Percentiles rank a stretch among this genome's conserved stretches.
These are phyloP conservation scores for Mycogone perniciosa DNA, from an alignment of 2,329 filamentous ascomycete species.

Conservation along the genomic window DNA sequence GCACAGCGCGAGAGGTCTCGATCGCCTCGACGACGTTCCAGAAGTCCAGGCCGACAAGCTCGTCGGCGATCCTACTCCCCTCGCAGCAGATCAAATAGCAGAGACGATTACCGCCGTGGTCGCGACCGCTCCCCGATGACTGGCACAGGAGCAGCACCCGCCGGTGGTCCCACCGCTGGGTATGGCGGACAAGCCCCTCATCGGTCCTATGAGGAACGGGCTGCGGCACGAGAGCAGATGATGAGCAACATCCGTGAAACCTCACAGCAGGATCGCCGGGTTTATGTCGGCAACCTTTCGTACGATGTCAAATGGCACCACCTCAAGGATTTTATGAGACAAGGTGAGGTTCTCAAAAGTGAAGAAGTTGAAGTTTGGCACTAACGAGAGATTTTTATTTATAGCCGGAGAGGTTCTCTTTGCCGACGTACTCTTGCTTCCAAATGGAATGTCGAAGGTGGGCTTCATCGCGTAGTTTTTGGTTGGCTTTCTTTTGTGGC, in stretches of 20 bases:
- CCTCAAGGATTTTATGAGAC: conserved; percentile 99
- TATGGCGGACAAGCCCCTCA: conserved; percentile 56
- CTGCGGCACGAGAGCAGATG: conserved; percentile 84
- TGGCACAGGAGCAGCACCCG: conserved; percentile 59
- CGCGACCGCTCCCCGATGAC: conserved; percentile 82
- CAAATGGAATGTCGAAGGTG: conserved; percentile 99
- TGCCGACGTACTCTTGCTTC: conserved; percentile 98
- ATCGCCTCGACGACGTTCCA: conserved; percentile 74
- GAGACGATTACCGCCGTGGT: conserved; percentile 68
- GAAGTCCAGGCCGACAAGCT: conserved; percentile 66
- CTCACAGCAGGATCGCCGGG: conserved; percentile 96
- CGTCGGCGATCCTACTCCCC: conserved; percentile 73
- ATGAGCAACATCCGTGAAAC: conserved; percentile 90
- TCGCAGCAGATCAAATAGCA: conserved; percentile 67
- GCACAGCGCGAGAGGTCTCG: conserved; percentile 75
- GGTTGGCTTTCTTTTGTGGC: conserved; percentile 74
- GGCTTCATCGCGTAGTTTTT: conserved; percentile 83
- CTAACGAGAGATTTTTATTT: conserved; percentile 36
- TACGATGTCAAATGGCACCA: conserved; percentile 99
- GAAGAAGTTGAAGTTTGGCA: conserved; percentile 22
- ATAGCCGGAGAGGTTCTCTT: conserved; percentile 98
- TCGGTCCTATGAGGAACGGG: conserved; percentile 78
- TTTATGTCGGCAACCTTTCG: conserved; percentile 97
- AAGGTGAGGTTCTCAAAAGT: conserved; percentile 60
- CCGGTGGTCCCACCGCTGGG: conserved; percentile 63